Conservation (phyloP, 23 red algal genomes). For the Gracilaria caudata region DNA sequence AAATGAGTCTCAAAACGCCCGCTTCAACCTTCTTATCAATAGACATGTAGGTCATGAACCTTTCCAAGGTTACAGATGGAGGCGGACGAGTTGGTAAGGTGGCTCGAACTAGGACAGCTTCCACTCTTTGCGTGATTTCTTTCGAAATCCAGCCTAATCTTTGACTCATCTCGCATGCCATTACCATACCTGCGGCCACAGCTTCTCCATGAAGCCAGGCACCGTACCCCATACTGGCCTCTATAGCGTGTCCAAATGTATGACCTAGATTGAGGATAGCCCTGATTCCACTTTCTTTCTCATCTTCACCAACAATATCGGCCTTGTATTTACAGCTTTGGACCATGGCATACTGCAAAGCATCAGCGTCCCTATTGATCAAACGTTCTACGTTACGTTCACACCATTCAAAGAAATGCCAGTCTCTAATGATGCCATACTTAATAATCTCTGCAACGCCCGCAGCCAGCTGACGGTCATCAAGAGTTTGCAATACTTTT, state of each 20-base stretch:
- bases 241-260: constrained; percentile 98
- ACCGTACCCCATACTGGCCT: constrained; percentile 89
- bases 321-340: constrained; percentile 88
- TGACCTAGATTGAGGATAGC: constrained; percentile 96
- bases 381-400: constrained; percentile 78
- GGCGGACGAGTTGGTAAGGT: constrained; percentile 82
- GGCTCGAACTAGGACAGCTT: constrained; percentile 70
- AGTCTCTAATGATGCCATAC: constrained; percentile 94
- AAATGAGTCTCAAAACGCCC: constrained; percentile 79
- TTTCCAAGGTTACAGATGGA: constrained; percentile 87
- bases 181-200: constrained; percentile 94
- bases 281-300: constrained; percentile 85
- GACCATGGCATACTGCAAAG: constrained; percentile 81
- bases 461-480: constrained; percentile 83
- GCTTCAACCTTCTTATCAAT: constrained; percentile 93
- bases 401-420: constrained; percentile 85
- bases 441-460: constrained; percentile 95
- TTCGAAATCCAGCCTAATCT: constrained; percentile 77
- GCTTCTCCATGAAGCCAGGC: constrained; percentile 96
- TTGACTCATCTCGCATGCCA: constrained; percentile 91
- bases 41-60: constrained; percentile 95
- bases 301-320: constrained; percentile 84
- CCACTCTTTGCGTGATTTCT: constrained; percentile 46
- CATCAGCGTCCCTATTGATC: constrained; percentile 67
- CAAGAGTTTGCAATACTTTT: constrained; percentile 74